Evolutionary conservation across 768 basidiomycete genomes (phyloP).

Genomic region (Mycena venus): DNA sequence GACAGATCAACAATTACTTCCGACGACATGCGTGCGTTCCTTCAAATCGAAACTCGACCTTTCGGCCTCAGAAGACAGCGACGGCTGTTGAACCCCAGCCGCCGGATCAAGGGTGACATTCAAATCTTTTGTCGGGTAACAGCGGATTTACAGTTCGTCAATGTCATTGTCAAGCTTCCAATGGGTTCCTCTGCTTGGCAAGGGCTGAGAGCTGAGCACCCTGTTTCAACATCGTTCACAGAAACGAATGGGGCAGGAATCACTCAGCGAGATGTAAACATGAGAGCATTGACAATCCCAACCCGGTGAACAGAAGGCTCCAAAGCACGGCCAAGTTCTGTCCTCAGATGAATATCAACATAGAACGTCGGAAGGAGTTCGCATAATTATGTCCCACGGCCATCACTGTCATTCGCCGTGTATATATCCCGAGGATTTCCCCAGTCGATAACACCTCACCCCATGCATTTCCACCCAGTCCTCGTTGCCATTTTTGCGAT

Average conservation of each 20-base stretch:
- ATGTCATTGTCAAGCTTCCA: background rate
- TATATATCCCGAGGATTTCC: background rate
- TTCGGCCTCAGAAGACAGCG: too few species aligned
- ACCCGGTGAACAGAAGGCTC: too few species aligned
- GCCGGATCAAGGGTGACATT: too few species aligned
- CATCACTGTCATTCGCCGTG: background rate
- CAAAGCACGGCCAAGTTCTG: too few species aligned
- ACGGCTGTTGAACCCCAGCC: too few species aligned
- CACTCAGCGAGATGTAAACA: background rate
- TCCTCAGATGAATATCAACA: background rate
- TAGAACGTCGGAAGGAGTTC: background rate
- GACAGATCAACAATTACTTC: constrained; percentile 2
- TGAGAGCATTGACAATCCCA: too few species aligned
- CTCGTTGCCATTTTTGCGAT: too few species aligned
- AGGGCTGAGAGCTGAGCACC: background rate
- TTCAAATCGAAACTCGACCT: too few species aligned
- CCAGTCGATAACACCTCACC: constrained; percentile 2
- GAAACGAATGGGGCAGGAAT: constrained; percentile 1
- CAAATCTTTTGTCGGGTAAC: too few species aligned
- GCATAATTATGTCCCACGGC: background rate
- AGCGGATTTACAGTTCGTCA: constrained; percentile 1
- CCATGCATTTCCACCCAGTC: too few species aligned
- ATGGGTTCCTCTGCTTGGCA: background rate
- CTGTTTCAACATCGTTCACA: too few species aligned
- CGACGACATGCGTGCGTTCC: too few species aligned